Evolutionary conservation across 108 stramenopile species (phyloP).

Genomic region (Mayamaea pseudoterrestris): DNA sequence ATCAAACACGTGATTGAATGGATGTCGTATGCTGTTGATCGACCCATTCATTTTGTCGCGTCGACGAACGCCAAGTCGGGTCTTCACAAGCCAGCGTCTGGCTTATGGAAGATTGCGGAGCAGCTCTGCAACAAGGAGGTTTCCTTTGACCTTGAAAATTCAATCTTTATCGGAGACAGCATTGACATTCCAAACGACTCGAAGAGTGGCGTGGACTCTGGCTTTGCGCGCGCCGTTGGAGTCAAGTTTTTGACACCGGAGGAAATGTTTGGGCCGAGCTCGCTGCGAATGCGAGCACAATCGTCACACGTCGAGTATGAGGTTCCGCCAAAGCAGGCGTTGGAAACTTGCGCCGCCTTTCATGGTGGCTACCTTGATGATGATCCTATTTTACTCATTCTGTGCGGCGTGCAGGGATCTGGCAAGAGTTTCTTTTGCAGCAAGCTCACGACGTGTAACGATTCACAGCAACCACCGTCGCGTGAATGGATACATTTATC

Average conservation of each 20-base stretch:
- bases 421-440: constrained; percentile 62
- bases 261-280: constrained; percentile 54
- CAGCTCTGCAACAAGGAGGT: constrained; percentile 18
- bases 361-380: constrained; percentile 34
- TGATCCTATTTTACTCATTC: constrained; percentile 50
- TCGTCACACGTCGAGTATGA: background rate
- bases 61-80: constrained; percentile 41
- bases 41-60: constrained; percentile 50
- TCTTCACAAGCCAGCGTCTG: constrained; percentile 58
- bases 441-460: constrained; percentile 13
- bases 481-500: constrained; percentile 56
- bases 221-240: constrained; percentile 54
- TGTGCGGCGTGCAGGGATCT: constrained; percentile 63
- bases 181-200: constrained; percentile 39
- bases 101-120: constrained; percentile 56
- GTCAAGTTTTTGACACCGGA: constrained; percentile 50
- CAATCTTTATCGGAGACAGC: constrained; percentile 76
- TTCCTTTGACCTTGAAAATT: constrained; percentile 21
- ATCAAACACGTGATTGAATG: constrained; percentile 57
- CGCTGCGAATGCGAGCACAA: constrained; percentile 20
- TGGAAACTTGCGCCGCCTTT: constrained; percentile 34
- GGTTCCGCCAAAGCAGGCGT: constrained; percentile 18
- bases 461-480: too few species aligned
- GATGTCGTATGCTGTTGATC: constrained; percentile 38
- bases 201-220: constrained; percentile 52